phyloP scores from a whole-genome alignment of 1,139 yeast species.

The Meyerozyma athensensis region DNA sequence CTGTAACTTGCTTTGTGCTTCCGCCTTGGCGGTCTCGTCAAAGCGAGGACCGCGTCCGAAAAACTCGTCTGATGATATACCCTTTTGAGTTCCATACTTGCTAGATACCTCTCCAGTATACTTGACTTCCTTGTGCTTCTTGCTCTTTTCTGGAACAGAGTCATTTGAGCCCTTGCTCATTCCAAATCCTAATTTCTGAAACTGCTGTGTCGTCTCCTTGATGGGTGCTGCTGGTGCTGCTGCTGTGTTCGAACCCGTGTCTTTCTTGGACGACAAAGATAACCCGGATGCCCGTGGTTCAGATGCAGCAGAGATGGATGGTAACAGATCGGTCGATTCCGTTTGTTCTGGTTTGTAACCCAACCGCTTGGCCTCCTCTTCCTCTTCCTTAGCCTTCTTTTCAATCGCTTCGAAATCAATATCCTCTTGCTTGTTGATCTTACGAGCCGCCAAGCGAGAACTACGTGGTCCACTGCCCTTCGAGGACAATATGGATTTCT shows the following conservation, averaged over 20 bases:
- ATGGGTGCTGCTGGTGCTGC: slow-evolving; percentile 36
- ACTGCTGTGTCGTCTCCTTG: slow-evolving; percentile 61
- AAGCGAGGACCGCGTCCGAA: slow-evolving; percentile 82
- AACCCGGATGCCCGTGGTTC: slow-evolving; percentile 9
- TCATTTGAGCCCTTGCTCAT: slow-evolving; percentile 53
- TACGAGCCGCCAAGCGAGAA: slow-evolving; percentile 52
- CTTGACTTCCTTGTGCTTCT: slow-evolving; percentile 44
- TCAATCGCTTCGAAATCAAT: slow-evolving; percentile 92
- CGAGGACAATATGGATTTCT: slow-evolving; percentile 36
- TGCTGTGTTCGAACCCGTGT: slow-evolving; percentile 3
- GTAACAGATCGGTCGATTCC: slow-evolving; percentile 1
- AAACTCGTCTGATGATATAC: slow-evolving; percentile 90
- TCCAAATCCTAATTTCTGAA: slow-evolving; percentile 82
- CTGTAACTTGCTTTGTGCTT: slow-evolving; percentile 75
- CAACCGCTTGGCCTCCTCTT: slow-evolving; percentile 63
- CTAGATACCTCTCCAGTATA: slow-evolving; percentile 69
- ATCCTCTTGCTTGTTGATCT: slow-evolving; percentile 48
- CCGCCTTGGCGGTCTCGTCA: slow-evolving; percentile 73
- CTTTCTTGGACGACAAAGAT: slow-evolving; percentile 11
- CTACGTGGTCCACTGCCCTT: slow-evolving; percentile 48
- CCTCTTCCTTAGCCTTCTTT: slow-evolving; percentile 78
- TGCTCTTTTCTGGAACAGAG: slow-evolving; percentile 27
- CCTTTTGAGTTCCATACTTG: slow-evolving; percentile 86
- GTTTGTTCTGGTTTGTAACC: slow-evolving; percentile 62
- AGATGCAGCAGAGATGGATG: slow-evolving; percentile 8